Conservation (phyloP, 2,329 filamentous ascomycete species). For the Daldinia sp. region DNA sequence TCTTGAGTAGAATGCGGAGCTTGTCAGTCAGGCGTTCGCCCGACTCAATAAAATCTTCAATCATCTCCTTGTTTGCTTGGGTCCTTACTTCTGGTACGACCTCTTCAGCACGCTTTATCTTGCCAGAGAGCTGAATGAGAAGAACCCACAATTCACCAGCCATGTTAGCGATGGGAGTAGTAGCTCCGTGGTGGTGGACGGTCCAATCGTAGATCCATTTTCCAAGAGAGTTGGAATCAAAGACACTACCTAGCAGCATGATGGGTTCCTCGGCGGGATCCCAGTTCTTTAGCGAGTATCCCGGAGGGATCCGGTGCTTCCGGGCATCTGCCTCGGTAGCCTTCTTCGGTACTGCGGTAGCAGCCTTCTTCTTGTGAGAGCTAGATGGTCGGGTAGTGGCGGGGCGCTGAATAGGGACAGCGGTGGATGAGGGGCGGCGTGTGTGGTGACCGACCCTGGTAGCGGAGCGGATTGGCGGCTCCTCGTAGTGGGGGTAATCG, state of each 20-base stretch:
- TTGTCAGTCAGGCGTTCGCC: conserved; percentile 87
- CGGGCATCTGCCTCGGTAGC: conserved; percentile 68
- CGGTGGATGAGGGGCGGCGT: conserved; percentile 58
- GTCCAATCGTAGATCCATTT: conserved; percentile 99
- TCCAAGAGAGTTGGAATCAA: conserved; percentile 95
- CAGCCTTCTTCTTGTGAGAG: conserved; percentile 52
- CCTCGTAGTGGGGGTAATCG: conserved; percentile 55
- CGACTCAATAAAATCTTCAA: conserved; percentile 89
- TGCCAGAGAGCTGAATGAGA: conserved; percentile 90
- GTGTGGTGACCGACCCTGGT: conserved; percentile 51
- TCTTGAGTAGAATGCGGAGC: conserved; percentile 85
- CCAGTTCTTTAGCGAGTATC: conserved; percentile 98
- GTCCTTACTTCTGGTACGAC: conserved; percentile 75
- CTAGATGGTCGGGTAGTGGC: conserved; percentile 60
- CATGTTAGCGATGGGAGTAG: conserved; percentile 85
- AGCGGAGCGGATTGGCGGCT: conserved; percentile 49
- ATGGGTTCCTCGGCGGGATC: conserved; percentile 94
- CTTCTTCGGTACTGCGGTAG: conserved; percentile 46
- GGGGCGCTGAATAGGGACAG: conserved; percentile 57
- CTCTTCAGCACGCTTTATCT: conserved; percentile 90
- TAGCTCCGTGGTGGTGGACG: conserved; percentile 84
- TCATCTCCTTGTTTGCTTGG: conserved; percentile 77
- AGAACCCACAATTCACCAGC: conserved; percentile 95
- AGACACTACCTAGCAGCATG: conserved; percentile 91
- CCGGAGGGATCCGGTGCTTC: conserved; percentile 79